phyloP scores from a whole-genome alignment of 2,329 filamentous ascomycete genomes.

The Alternaria hordeiaustralica region DNA sequence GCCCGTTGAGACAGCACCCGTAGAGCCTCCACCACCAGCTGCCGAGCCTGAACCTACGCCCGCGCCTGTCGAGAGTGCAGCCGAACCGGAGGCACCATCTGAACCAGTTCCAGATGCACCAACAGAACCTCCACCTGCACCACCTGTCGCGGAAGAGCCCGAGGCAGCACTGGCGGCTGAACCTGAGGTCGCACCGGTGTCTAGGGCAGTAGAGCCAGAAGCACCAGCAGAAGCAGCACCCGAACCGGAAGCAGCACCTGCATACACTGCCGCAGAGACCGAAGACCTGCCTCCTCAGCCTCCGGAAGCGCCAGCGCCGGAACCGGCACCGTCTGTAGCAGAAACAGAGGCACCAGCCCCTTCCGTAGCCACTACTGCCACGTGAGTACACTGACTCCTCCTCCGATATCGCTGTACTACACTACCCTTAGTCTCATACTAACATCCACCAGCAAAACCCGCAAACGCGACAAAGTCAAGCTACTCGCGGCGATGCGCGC shows the following conservation, averaged over 20 bases:
- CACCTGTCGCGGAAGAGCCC: not conserved
- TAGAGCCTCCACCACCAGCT: not conserved
- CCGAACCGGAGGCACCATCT: not conserved
- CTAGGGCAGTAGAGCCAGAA: not conserved
- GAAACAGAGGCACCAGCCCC: not conserved
- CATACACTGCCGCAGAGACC: not conserved
- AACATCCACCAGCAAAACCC: not conserved
- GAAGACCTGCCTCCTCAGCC: not conserved
- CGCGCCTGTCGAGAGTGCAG: not conserved
- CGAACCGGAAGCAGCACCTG: constrained; percentile 4
- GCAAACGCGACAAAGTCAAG: constrained; percentile 16
- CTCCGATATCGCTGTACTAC: not conserved
- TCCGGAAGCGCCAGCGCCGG: not conserved
- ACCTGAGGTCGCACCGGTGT: not conserved
- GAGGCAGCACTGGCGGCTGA: not conserved
- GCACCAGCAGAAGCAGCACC: constrained; percentile 3
- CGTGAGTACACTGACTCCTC: not conserved
- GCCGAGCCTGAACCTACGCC: not conserved
- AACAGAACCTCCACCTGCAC: not conserved
- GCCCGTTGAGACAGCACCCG: constrained; percentile 1
- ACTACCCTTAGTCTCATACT: not conserved
- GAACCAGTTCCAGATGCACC: constrained; percentile 4
- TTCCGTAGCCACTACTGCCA: constrained; percentile 6
- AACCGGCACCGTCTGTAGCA: not conserved
- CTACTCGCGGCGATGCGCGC: constrained; percentile 5